Base-by-base conservation (phyloP, 208 protist genomes). In the Wallacemonas collosoma region DNA sequence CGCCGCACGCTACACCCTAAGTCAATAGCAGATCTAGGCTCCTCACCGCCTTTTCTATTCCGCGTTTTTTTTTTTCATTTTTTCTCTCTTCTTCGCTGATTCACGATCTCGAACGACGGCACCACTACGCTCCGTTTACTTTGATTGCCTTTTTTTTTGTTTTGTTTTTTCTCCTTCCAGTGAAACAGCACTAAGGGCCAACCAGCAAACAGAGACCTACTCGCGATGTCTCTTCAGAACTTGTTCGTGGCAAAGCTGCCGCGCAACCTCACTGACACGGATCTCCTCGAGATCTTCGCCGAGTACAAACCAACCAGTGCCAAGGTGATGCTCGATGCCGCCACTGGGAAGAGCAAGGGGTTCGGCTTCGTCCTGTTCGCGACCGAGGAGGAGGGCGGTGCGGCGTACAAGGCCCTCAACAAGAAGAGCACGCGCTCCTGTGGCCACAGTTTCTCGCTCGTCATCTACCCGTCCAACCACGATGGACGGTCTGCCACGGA, bases 321-420 rank as follows among this genome's bases (percentile, higher is more conserved):
- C 5, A 88, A 98, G 26, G 89, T 97, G 54, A 83, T 89, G 77
- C 80, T 98, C 36, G 88, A 91, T 14, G 85, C 96, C 14, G 91
- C 91, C 54, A 94, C 86, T 3, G 95, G 94, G 11, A 91, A 89
- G 54, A 95, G 86, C 63, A 89, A 93, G 51, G 93, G 97, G 43
- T 99, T 99, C 73, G 98, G 96, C 65, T 99, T 99, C 76, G 96
- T 98, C 14, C 95, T 97, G 66, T 99, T 98, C 75, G 84, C 93
- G 15, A 80, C 76, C 3, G 80, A 90, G 54, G 95, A 97, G 44
- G 82, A 79, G 7, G 98, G 97, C 9, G 66, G 80, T 12, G 82
- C 77, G 54, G 93, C 90, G 5, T 87, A 93, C 68, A 64, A 85
- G 39, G 78, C 75, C 1, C 70, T 95, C 47, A 90, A 94, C 68